phyloP scores from a whole-genome alignment of 192 early-diverging fungal genomes.

The Pilobolus umbonatus region DNA sequence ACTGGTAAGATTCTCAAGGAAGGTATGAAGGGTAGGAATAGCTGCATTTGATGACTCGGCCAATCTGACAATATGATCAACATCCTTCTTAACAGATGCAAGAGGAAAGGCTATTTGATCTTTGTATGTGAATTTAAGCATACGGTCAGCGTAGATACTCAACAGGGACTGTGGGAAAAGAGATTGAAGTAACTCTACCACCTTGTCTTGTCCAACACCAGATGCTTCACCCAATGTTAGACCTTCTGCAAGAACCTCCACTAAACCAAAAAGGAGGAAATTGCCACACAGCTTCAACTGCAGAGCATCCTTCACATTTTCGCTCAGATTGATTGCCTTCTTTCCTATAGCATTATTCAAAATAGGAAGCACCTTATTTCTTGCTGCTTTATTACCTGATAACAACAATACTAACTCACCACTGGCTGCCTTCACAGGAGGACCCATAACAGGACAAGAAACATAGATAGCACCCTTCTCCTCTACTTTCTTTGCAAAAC shows the following conservation, averaged over 20 bases:
- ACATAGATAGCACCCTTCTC: constrained; percentile 21
- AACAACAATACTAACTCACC: constrained; percentile 50
- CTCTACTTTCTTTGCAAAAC: constrained; percentile 24
- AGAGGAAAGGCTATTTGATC: constrained; percentile 39
- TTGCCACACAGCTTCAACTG: constrained; percentile 66
- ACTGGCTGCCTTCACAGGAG: constrained; percentile 37
- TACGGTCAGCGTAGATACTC: constrained; percentile 45
- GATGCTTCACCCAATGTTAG: constrained; percentile 51
- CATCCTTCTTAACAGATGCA: constrained; percentile 40
- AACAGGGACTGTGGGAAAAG: constrained; percentile 45
- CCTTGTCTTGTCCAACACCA: constrained; percentile 45
- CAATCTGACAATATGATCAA: constrained; percentile 35
- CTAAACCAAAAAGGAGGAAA: constrained; percentile 51
- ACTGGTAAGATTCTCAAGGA: constrained; percentile 14
- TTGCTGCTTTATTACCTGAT: constrained; percentile 40
- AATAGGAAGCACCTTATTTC: constrained; percentile 34
- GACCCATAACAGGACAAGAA: constrained; percentile 32
- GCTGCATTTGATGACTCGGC: constrained; percentile 30
- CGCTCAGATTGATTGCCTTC: constrained; percentile 47
- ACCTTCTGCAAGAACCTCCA: constrained; percentile 63
- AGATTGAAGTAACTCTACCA: constrained; percentile 46
- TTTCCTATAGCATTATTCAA: constrained; percentile 44
- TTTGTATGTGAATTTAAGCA: constrained; percentile 32
- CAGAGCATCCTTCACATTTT: constrained; percentile 35
- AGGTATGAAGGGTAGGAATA: constrained; percentile 33